A percentile compares a stretch with the other conserved stretches of the same genome.
phyloP scores from a whole-genome alignment of 768 basidiomycete species.

The Boletus coccyginus region DNA sequence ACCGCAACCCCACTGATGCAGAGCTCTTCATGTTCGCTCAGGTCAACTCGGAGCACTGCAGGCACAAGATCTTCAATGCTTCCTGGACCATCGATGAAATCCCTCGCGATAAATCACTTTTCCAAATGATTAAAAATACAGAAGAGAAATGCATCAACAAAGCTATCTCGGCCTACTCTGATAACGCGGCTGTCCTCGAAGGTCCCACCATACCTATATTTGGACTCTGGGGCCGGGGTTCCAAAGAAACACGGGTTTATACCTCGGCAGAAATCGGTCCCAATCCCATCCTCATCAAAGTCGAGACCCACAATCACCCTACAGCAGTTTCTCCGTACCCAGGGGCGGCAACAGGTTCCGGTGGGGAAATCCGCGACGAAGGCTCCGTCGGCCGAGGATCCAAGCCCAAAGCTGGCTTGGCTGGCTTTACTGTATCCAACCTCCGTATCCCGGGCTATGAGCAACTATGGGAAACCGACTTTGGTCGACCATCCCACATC shows the following conservation, averaged over 20 bases:
- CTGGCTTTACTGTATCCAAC: constrained; percentile 93
- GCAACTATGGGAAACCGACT: constrained; percentile 96
- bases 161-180: constrained; percentile 95
- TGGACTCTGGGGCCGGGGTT: constrained; percentile 40
- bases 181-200: constrained; percentile 93
- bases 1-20: constrained; percentile 90
- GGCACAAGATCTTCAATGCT: constrained; percentile 99
- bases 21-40: constrained; percentile 99
- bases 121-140: constrained; percentile 97
- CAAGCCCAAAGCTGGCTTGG: constrained; percentile 91
- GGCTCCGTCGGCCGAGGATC: constrained; percentile 95
- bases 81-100: constrained; percentile 86
- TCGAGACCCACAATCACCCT: constrained; percentile 99
- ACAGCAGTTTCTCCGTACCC: constrained; percentile 98
- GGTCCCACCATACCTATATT: constrained; percentile 74
- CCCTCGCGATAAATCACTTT: constrained; percentile 68
- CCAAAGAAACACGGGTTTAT: constrained; percentile 45
- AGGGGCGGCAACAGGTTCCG: constrained; percentile 98
- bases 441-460: constrained; percentile 86
- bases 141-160: constrained; percentile 71
- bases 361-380: constrained; percentile 98
- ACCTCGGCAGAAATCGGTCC: constrained; percentile 53
- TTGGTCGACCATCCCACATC: constrained; percentile 87
- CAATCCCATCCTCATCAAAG: constrained; percentile 92
- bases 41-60: constrained; percentile 99